Evolutionary conservation across 1,139 yeast species (phyloP).

Genomic region (Taphrina sp.): DNA sequence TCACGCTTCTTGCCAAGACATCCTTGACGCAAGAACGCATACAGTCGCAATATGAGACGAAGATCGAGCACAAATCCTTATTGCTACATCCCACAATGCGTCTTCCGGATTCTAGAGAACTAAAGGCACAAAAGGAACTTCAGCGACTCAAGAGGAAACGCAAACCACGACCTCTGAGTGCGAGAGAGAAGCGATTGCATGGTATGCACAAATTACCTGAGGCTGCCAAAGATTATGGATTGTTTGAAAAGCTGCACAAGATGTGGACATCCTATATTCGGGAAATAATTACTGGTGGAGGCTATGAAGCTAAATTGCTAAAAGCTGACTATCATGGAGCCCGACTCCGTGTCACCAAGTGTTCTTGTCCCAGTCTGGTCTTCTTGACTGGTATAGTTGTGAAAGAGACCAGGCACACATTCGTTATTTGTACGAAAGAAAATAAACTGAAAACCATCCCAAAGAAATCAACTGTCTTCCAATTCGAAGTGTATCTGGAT

Average conservation of each 20-base stretch:
- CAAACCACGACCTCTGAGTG: slow-evolving; percentile 27
- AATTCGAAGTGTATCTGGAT: slow-evolving; percentile 37
- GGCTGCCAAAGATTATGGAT: slow-evolving; percentile 54
- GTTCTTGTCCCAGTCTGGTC: slow-evolving; percentile 57
- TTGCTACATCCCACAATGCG: slow-evolving; percentile 27
- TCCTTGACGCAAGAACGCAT: slow-evolving; percentile 24
- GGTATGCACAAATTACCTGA: slow-evolving; percentile 38
- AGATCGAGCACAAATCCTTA: slow-evolving; percentile 30
- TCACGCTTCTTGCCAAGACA: slow-evolving; percentile 2
- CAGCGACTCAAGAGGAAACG: slow-evolving; percentile 18
- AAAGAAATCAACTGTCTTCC: slow-evolving; percentile 39
- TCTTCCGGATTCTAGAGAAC: slow-evolving; percentile 10
- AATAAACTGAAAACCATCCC: slow-evolving; percentile 29
- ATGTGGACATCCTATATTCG: slow-evolving; percentile 65
- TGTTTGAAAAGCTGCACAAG: slow-evolving; percentile 53
- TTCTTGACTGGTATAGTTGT: slow-evolving; percentile 77
- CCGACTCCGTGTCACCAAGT: slow-evolving; percentile 56
- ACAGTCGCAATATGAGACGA: slow-evolving; percentile 13
- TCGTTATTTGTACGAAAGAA: slow-evolving; percentile 55
- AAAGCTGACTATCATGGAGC: slow-evolving; percentile 83
- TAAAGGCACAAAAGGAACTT: slow-evolving; percentile 7
- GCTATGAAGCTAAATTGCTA: slow-evolving; percentile 41
- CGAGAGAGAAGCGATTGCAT: slow-evolving; percentile 17
- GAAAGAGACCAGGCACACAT: slow-evolving; percentile 80
- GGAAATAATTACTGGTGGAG: slow-evolving; percentile 49